phyloP scores from a whole-genome alignment of 2,329 filamentous ascomycete species.

The Colletotrichum tropicale region DNA sequence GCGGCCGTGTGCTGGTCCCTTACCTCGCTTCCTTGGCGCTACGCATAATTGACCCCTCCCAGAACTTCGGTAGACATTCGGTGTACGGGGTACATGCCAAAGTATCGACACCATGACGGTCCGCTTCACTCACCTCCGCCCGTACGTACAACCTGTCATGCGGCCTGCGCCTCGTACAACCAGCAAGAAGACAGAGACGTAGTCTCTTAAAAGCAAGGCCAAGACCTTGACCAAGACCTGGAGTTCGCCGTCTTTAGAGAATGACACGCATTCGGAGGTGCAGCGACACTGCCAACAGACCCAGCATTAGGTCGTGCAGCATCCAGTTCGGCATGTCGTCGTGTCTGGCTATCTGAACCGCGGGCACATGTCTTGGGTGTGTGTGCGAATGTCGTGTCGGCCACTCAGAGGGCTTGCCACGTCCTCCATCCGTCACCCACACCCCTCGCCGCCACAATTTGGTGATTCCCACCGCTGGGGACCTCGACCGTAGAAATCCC shows the following conservation, averaged over 20 bases:
- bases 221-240: not conserved
- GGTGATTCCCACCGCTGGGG: not conserved
- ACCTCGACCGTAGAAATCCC: constrained; percentile 13
- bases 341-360: not conserved
- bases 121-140: not conserved
- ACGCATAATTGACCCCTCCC: constrained; percentile 3
- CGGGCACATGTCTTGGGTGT: constrained; percentile 13
- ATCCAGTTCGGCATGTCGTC: constrained; percentile 16
- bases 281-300: not conserved
- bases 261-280: constrained; percentile 19
- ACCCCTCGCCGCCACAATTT: constrained; percentile 17
- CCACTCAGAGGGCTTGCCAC: constrained; percentile 14
- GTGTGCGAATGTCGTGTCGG: constrained; percentile 3
- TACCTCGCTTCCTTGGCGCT: not conserved
- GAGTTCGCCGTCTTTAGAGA: not conserved
- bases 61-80: not conserved
- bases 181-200: not conserved
- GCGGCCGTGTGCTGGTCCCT: not conserved
- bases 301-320: constrained; percentile 16
- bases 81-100: not conserved
- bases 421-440: not conserved
- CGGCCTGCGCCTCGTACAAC: not conserved
- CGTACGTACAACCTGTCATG: not conserved
- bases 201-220: not conserved
- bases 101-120: not conserved